Percentiles rank a stretch among this genome's conserved stretches.
These are phyloP conservation scores for Yamadazyma paraphyllophila DNA, from an alignment of 805 yeast genomes.

Conservation along the genomic window DNA sequence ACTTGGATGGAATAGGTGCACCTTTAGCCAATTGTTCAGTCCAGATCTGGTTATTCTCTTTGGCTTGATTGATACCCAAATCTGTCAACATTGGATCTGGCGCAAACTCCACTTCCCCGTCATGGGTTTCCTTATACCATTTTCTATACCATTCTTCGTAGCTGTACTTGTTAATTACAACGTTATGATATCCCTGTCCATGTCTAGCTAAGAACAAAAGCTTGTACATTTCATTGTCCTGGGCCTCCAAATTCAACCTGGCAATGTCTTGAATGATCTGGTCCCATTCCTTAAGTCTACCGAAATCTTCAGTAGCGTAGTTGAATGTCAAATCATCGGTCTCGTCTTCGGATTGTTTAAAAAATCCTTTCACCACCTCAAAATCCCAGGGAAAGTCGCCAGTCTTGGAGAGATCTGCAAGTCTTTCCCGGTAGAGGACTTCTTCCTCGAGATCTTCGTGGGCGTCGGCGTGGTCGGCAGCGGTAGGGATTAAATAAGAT, in stretches of 20 bases:
- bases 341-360: constrained; percentile 44
- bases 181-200: constrained; percentile 69
- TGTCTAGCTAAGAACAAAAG: constrained; percentile 59
- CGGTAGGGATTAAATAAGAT: constrained; percentile 31
- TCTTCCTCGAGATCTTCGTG: constrained; percentile 23
- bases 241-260: constrained; percentile 33
- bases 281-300: constrained; percentile 43
- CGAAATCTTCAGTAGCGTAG: constrained; percentile 43
- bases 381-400: constrained; percentile 43
- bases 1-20: constrained; percentile 54
- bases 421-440: constrained; percentile 12
- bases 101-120: constrained; percentile 54
- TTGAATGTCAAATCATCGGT: constrained; percentile 50
- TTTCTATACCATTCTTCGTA: constrained; percentile 53
- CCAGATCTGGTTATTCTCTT: constrained; percentile 46
- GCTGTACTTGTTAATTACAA: constrained; percentile 54
- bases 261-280: constrained; percentile 30
- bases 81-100: constrained; percentile 62
- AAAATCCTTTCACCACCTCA: constrained; percentile 49
- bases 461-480: constrained; percentile 31
- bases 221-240: constrained; percentile 42
- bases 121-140: constrained; percentile 52
- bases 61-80: constrained; percentile 56
- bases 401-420: constrained; percentile 14
- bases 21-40: constrained; percentile 40